Conservation (phyloP, 208 protist species). For the Acanthamoeba lugdunensis region DNA sequence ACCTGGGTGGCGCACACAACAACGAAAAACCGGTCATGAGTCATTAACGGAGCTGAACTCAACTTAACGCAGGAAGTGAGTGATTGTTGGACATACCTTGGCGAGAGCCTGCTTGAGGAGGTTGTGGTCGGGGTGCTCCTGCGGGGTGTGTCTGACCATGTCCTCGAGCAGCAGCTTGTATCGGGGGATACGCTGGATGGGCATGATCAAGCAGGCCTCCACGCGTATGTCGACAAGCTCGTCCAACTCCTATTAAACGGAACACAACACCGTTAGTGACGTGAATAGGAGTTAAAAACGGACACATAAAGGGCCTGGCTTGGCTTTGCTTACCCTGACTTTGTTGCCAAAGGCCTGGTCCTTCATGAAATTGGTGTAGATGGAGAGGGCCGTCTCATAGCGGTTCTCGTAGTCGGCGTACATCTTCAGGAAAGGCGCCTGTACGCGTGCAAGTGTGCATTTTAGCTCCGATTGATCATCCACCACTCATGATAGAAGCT, state of each 20-base stretch:
- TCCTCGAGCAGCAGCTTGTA: constrained; percentile 69
- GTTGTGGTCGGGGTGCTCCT: constrained; percentile 56
- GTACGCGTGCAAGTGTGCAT: neutral
- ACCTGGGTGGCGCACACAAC: neutral
- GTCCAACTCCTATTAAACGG: constrained; percentile 20
- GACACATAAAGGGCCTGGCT: neutral
- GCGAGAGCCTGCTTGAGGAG: constrained; percentile 53
- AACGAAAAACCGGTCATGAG: too few relatives aligned
- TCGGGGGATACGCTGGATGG: constrained; percentile 72
- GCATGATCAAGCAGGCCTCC: constrained; percentile 75
- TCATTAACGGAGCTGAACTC: too few relatives aligned
- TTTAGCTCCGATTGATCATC: neutral
- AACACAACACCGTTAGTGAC: neutral
- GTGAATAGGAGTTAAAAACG: neutral
- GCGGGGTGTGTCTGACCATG: constrained; percentile 67
- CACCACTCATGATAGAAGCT: too few relatives aligned
- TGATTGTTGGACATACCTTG: neutral
- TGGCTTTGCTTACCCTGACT: constrained; percentile 32
- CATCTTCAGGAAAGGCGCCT: constrained; percentile 73
- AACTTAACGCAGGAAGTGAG: neutral
- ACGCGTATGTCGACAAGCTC: constrained; percentile 57
- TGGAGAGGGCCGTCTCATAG: constrained; percentile 65
- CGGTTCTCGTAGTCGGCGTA: constrained; percentile 71
- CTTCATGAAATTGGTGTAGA: constrained; percentile 73
- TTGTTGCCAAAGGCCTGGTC: constrained; percentile 60